Evolutionary conservation across 805 yeast genomes (phyloP).

Genomic region (Kazachstania kunashirensis): DNA sequence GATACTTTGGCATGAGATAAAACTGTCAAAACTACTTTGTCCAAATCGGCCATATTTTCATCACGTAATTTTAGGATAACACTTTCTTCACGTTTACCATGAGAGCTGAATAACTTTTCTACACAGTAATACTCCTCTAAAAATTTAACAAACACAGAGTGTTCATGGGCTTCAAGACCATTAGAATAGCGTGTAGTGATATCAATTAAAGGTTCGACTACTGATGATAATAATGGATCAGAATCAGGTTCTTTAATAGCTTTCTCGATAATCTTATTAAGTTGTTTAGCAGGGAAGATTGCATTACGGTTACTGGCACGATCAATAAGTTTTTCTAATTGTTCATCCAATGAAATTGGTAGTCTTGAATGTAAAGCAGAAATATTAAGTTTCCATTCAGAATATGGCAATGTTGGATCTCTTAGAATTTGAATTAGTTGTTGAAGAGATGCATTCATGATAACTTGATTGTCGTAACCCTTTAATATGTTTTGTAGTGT

Average conservation of each 20-base stretch:
- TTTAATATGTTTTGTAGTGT: conserved; percentile 69
- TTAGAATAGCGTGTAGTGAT: conserved; percentile 60
- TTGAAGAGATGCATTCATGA: conserved; percentile 75
- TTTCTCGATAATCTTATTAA: conserved; percentile 62
- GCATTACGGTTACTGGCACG: conserved; percentile 56
- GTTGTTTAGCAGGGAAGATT: conserved; percentile 88
- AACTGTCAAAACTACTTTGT: conserved; percentile 59
- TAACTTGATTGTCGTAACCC: conserved; percentile 94
- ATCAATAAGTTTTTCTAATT: conserved; percentile 54
- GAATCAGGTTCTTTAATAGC: conserved; percentile 39
- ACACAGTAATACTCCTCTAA: conserved; percentile 65
- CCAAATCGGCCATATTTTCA: conserved; percentile 66
- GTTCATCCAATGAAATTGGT: conserved; percentile 65
- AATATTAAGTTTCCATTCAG: conserved; percentile 78
- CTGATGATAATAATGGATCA: conserved; percentile 44
- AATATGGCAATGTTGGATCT: conserved; percentile 77
- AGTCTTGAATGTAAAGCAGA: conserved; percentile 90
- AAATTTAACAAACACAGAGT: conserved; percentile 56
- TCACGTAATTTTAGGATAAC: conserved; percentile 83
- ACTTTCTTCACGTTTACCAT: conserved; percentile 74
- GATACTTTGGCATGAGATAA: conserved; percentile 90
- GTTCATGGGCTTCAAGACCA: conserved; percentile 82
- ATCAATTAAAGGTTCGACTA: conserved; percentile 62
- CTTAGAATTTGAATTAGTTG: conserved; percentile 63
- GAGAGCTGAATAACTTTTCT: conserved; percentile 71